Evolutionary conservation across 75 land plant genomes (phyloP).

Genomic region (Cunninghamia lanceolata): DNA sequence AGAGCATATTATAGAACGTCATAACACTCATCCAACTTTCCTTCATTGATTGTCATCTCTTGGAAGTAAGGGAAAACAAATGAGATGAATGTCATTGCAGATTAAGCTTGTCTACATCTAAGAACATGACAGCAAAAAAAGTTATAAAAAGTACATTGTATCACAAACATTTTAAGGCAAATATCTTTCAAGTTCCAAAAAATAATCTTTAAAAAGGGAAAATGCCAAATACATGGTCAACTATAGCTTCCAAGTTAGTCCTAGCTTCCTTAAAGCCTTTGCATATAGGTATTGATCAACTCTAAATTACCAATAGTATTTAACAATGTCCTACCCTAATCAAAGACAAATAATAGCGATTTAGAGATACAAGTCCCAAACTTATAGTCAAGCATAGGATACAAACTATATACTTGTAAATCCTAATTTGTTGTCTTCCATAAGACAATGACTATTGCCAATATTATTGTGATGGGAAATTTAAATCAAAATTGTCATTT

Average conservation of each 20-base stretch:
- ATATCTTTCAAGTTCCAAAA: not conserved
- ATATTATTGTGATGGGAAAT: not conserved
- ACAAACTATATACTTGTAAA: not conserved
- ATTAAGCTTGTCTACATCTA: not conserved
- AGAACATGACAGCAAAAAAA: not conserved
- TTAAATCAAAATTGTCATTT: not conserved
- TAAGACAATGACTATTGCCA: not conserved
- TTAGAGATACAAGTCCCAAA: too few relatives aligned
- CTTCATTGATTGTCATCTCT: too few relatives aligned
- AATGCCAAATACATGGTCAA: constrained; percentile 60
- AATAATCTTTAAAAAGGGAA: not conserved
- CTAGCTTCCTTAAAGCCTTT: constrained; percentile 74
- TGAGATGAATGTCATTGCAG: too few relatives aligned
- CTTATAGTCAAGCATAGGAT: not conserved
- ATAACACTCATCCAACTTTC: too few relatives aligned
- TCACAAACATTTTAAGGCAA: not conserved
- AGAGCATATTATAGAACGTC: too few relatives aligned
- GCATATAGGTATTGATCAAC: constrained; percentile 82
- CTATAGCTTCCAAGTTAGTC: constrained; percentile 67
- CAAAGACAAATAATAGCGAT: too few relatives aligned
- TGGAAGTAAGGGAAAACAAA: too few relatives aligned
- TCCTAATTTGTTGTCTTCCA: not conserved
- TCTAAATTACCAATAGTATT: constrained; percentile 94
- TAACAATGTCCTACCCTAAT: constrained; percentile 90
- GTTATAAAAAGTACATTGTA: not conserved